Conservation (phyloP, 495 filamentous ascomycete genomes). For the Podospora tetraspora region DNA sequence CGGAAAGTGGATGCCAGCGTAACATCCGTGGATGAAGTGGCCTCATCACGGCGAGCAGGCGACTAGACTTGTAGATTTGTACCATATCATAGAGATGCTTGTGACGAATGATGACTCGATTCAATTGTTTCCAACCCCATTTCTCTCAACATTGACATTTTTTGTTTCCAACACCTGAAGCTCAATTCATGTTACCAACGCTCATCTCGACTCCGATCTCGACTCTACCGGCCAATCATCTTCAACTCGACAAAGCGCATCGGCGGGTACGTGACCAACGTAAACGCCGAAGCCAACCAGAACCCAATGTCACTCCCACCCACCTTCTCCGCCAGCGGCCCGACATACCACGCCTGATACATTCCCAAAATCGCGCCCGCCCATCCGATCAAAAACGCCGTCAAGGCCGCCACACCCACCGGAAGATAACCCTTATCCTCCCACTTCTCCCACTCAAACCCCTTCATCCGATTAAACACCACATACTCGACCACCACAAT, state of each 20-base stretch:
- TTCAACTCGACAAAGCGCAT: slow-evolving; percentile 46
- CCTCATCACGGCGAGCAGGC: neutral
- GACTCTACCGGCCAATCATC: slow-evolving; percentile 29
- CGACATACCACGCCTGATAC: slow-evolving; percentile 63
- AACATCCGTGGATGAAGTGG: neutral
- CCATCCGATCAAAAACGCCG: slow-evolving; percentile 65
- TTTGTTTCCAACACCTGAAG: no score
- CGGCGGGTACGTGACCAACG: slow-evolving; percentile 46
- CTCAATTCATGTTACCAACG: no score
- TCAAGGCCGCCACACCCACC: slow-evolving; percentile 55
- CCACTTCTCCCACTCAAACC: slow-evolving; percentile 61
- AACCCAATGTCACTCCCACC: slow-evolving; percentile 40
- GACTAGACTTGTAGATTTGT: neutral
- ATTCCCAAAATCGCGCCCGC: slow-evolving; percentile 63
- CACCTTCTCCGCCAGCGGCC: slow-evolving; percentile 47
- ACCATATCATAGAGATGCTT: neutral
- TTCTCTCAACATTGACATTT: no score
- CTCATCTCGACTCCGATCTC: neutral
- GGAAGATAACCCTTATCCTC: slow-evolving; percentile 55
- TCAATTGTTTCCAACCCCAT: neutral
- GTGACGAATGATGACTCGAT: neutral
- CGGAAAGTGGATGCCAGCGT: neutral
- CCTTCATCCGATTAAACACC: slow-evolving; percentile 50
- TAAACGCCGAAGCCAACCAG: slow-evolving; percentile 48
- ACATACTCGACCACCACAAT: slow-evolving; percentile 61